These are phyloP conservation scores for Arabis alpina DNA, from an alignment of 345 rosid genomes.

Conservation along the genomic window DNA sequence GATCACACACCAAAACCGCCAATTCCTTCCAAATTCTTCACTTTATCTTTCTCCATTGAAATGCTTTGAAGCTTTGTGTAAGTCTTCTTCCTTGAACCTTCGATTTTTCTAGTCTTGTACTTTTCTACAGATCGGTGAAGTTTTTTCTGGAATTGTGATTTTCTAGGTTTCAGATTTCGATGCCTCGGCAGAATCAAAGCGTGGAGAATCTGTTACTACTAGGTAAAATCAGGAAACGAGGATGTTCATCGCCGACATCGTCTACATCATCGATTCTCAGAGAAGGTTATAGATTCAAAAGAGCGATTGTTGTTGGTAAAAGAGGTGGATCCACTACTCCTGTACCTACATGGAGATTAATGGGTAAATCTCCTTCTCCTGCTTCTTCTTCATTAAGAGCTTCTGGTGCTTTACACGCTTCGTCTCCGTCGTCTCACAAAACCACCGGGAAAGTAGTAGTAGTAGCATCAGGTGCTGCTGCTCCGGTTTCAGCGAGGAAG, in stretches of 20 bases:
- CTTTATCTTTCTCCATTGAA: slow-evolving; percentile 29
- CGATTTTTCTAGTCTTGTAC: neutral
- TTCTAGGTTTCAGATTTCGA: slow-evolving; percentile 16
- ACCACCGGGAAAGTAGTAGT: slow-evolving; percentile 42
- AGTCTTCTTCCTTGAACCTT: neutral
- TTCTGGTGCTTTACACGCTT: slow-evolving; percentile 34
- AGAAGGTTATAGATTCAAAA: slow-evolving; percentile 80
- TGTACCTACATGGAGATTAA: slow-evolving; percentile 83
- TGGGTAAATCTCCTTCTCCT: slow-evolving; percentile 65
- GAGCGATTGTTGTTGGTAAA: slow-evolving; percentile 81
- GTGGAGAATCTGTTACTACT: slow-evolving; percentile 60
- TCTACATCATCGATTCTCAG: slow-evolving; percentile 81
- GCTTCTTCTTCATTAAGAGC: slow-evolving; percentile 58
- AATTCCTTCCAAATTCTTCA: slow-evolving; percentile 20
- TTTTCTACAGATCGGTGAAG: slow-evolving; percentile 34
- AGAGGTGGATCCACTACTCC: slow-evolving; percentile 90
- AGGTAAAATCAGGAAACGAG: slow-evolving; percentile 93
- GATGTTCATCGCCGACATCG: slow-evolving; percentile 89
- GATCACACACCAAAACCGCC: slow-evolving; percentile 43
- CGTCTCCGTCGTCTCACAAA: slow-evolving; percentile 60
- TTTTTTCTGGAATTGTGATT: neutral
- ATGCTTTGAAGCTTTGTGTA: slow-evolving; percentile 37
- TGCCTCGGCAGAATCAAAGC: slow-evolving; percentile 68
- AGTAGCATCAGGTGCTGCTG: slow-evolving; percentile 36
- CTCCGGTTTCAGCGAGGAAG: slow-evolving; percentile 93